phyloP scores from a whole-genome alignment of 2,329 filamentous ascomycete species.

The Akanthomyces lecanii region DNA sequence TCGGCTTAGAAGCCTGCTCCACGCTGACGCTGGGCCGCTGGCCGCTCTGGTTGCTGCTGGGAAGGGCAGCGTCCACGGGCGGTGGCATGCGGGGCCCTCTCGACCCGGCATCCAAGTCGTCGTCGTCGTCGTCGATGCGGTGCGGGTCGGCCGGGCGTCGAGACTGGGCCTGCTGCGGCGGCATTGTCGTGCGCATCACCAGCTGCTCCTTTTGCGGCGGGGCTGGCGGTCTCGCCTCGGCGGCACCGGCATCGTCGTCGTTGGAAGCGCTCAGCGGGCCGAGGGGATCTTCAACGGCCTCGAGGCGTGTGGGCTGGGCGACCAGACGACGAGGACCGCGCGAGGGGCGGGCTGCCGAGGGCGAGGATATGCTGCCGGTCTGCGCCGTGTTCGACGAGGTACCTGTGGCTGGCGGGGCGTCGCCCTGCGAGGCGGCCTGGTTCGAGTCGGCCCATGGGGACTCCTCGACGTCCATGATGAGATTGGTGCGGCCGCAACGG shows the following conservation, averaged over 20 bases:
- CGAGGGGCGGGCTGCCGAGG: slow-evolving; percentile 37
- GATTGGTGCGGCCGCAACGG: not conserved
- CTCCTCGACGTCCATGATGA: slow-evolving; percentile 47
- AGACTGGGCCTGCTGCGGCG: slow-evolving; percentile 37
- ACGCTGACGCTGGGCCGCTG: slow-evolving; percentile 78
- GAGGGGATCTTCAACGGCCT: slow-evolving; percentile 72
- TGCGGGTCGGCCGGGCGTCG: slow-evolving; percentile 53
- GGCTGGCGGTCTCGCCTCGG: slow-evolving; percentile 56
- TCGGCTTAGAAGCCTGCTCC: slow-evolving; percentile 89
- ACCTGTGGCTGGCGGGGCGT: slow-evolving; percentile 26
- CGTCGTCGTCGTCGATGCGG: slow-evolving; percentile 67
- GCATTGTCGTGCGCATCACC: slow-evolving; percentile 56
- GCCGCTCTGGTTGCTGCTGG: slow-evolving; percentile 47
- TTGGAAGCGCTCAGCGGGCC: slow-evolving; percentile 69
- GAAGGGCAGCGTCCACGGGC: slow-evolving; percentile 55
- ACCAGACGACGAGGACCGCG: slow-evolving; percentile 60
- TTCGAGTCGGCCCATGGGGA: slow-evolving; percentile 51
- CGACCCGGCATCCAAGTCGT: slow-evolving; percentile 53
- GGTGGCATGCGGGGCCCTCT: slow-evolving; percentile 60
- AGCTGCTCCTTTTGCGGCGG: slow-evolving; percentile 65
- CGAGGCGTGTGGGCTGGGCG: slow-evolving; percentile 71
- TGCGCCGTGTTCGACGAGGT: slow-evolving; percentile 27
- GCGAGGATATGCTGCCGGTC: slow-evolving; percentile 29
- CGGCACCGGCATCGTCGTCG: slow-evolving; percentile 38
- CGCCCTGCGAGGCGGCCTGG: slow-evolving; percentile 31